A percentile compares a stretch with the other conserved stretches of the same genome.
These are phyloP conservation scores for Stagonosporopsis chrysanthemi DNA, from an alignment of 2,329 filamentous ascomycete species.

Conservation along the genomic window DNA sequence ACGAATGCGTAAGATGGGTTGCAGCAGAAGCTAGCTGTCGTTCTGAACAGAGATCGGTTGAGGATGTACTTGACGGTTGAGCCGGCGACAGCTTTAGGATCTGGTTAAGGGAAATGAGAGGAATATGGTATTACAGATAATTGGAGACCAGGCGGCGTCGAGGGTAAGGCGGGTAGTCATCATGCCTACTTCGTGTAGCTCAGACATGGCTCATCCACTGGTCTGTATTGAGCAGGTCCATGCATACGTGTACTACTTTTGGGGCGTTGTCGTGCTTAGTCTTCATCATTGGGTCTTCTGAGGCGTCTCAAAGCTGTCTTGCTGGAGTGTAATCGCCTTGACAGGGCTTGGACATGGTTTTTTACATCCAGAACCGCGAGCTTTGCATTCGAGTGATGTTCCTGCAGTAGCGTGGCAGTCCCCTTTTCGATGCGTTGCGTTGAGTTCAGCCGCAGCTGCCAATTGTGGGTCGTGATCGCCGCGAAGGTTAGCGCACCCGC, in stretches of 20 bases:
- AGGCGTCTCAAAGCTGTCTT: not conserved
- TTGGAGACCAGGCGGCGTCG: no score
- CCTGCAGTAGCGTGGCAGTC: not conserved
- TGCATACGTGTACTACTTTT: not conserved
- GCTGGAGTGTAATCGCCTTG: not conserved
- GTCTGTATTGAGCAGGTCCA: not conserved
- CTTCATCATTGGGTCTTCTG: not conserved
- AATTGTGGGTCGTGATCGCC: conserved; percentile 1
- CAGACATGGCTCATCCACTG: not conserved
- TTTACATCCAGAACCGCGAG: not conserved
- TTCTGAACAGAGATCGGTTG: no score
- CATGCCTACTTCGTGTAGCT: no score
- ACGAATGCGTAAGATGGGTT: no score
- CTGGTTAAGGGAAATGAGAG: no score
- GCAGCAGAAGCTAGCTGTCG: no score
- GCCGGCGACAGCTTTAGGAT: no score
- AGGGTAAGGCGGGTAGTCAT: no score
- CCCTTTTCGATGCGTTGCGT: conserved; percentile 12
- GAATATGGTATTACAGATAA: no score
- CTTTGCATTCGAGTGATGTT: not conserved
- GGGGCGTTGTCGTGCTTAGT: not conserved
- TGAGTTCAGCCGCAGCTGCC: conserved; percentile 11
- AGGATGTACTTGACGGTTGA: no score
- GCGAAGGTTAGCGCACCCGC: conserved; percentile 6
- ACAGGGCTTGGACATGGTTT: not conserved